A percentile compares a stretch with the other conserved stretches of the same genome.
phyloP scores from a whole-genome alignment of 2,329 filamentous ascomycete species.

The Coniochaeta pulveracea region DNA sequence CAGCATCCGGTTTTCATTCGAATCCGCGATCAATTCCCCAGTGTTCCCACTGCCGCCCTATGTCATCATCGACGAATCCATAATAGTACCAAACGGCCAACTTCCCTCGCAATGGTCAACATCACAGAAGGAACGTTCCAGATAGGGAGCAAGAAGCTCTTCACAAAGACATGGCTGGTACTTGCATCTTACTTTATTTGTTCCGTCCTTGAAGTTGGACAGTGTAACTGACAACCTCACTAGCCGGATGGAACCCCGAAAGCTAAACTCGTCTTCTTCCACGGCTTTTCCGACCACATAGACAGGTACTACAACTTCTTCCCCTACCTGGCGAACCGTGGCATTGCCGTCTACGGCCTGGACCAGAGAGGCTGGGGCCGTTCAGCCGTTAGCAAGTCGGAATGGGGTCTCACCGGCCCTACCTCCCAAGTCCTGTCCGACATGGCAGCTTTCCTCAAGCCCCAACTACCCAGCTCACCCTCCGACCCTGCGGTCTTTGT shows the following conservation, averaged over 20 bases:
- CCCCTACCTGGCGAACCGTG: conserved; percentile 52
- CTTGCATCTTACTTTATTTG: conserved; percentile 14
- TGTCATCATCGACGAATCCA: no score
- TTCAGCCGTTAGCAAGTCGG: conserved; percentile 39
- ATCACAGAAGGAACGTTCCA: conserved; percentile 39
- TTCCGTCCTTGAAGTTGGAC: conserved; percentile 5
- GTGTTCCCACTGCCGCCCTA: no score
- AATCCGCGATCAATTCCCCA: no score
- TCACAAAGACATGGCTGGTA: conserved; percentile 49
- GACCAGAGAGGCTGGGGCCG: conserved; percentile 88
- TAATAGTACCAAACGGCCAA: no score
- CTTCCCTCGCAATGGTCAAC: conserved; percentile 23
- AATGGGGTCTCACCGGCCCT: conserved; percentile 63
- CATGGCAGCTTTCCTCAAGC: conserved; percentile 62
- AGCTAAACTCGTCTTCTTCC: conserved; percentile 71
- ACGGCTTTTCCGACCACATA: conserved; percentile 83
- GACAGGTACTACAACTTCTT: conserved; percentile 70
- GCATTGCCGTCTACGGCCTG: conserved; percentile 66
- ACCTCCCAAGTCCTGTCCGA: conserved; percentile 65
- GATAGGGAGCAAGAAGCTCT: conserved; percentile 32
- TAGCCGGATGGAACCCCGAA: conserved; percentile 44
- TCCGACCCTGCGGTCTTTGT: conserved; percentile 59
- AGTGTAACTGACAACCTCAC: conserved; percentile 5
- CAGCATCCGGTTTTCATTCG: no score
- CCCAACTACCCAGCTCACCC: conserved; percentile 34